These are phyloP conservation scores for Pulveroboletus frians DNA, from an alignment of 768 basidiomycete genomes.

Conservation along the genomic window DNA sequence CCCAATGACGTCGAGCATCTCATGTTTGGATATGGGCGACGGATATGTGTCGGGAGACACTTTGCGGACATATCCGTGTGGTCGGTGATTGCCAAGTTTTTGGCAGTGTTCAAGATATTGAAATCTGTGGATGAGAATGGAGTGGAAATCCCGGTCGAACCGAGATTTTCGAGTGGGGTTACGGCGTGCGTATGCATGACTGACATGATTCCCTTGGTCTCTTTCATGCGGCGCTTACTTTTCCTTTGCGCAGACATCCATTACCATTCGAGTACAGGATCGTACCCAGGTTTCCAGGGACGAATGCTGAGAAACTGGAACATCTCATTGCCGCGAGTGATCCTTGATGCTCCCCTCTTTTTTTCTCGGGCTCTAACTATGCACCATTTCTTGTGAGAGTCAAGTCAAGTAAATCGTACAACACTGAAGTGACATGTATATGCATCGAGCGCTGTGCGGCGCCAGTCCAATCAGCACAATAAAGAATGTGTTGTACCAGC, in stretches of 20 bases:
- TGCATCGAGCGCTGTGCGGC: no score
- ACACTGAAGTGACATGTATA: no score
- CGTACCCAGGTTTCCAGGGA: not conserved
- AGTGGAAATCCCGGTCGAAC: constrained; percentile 2
- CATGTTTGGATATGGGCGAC: constrained; percentile 24
- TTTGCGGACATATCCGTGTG: constrained; percentile 17
- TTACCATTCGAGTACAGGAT: constrained; percentile 1
- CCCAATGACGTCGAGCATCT: constrained; percentile 1
- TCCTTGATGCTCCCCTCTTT: no score
- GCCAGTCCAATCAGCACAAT: no score
- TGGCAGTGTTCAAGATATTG: constrained; percentile 12
- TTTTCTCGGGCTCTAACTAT: not conserved
- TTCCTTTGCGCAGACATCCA: not conserved
- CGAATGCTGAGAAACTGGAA: not conserved
- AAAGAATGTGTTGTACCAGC: no score
- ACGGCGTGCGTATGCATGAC: not conserved
- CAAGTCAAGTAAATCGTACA: not conserved
- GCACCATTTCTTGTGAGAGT: no score
- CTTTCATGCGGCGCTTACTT: not conserved
- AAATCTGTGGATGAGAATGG: constrained; percentile 8
- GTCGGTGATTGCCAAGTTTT: constrained; percentile 4
- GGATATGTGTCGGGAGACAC: constrained; percentile 19
- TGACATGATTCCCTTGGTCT: no score
- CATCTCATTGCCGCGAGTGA: not conserved
- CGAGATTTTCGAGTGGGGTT: not conserved